A percentile compares a stretch with the other conserved stretches of the same genome.
Evolutionary conservation across 2,329 filamentous ascomycete genomes (phyloP).

Genomic region (Didymella keratinophila): DNA sequence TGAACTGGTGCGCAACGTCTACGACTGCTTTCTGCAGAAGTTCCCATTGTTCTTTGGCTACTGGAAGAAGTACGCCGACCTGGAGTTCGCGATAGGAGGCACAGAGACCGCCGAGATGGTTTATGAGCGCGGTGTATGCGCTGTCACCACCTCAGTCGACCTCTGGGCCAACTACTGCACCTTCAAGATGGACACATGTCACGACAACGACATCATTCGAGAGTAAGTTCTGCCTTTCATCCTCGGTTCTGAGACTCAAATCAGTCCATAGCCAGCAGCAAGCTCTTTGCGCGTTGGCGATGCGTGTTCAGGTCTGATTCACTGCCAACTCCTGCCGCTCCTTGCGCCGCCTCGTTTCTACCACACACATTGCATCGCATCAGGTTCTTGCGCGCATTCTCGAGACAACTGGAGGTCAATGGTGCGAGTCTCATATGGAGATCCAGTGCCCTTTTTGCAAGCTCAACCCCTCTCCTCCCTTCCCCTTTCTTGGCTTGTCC

Average conservation of each 20-base stretch:
- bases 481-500: slow-evolving; percentile 8
- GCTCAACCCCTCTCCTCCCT: slow-evolving; percentile 21
- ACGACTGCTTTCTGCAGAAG: slow-evolving; percentile 91
- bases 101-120: slow-evolving; percentile 98
- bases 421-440: slow-evolving; percentile 21
- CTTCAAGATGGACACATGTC: slow-evolving; percentile 97
- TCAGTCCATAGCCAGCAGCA: slow-evolving; percentile 37
- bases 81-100: slow-evolving; percentile 95
- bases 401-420: slow-evolving; percentile 24
- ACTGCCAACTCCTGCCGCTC: slow-evolving; percentile 31
- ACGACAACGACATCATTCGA: slow-evolving; percentile 94
- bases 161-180: slow-evolving; percentile 97
- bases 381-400: slow-evolving; percentile 19
- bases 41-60: slow-evolving; percentile 97
- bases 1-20: slow-evolving; percentile 82
- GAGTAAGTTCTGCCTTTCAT: slow-evolving; percentile 80
- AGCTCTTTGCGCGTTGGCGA: slow-evolving; percentile 22
- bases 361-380: slow-evolving; percentile 27
- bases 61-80: slow-evolving; percentile 99
- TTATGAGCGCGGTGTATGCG: slow-evolving; percentile 93
- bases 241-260: slow-evolving; percentile 38
- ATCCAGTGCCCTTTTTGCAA: slow-evolving; percentile 29
- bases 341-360: slow-evolving; percentile 51
- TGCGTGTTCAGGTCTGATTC: slow-evolving; percentile 31
- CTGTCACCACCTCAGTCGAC: slow-evolving; percentile 92